These are phyloP conservation scores for Talaromyces funiculosus DNA, from an alignment of 2,329 filamentous ascomycete genomes.

Conservation along the genomic window DNA sequence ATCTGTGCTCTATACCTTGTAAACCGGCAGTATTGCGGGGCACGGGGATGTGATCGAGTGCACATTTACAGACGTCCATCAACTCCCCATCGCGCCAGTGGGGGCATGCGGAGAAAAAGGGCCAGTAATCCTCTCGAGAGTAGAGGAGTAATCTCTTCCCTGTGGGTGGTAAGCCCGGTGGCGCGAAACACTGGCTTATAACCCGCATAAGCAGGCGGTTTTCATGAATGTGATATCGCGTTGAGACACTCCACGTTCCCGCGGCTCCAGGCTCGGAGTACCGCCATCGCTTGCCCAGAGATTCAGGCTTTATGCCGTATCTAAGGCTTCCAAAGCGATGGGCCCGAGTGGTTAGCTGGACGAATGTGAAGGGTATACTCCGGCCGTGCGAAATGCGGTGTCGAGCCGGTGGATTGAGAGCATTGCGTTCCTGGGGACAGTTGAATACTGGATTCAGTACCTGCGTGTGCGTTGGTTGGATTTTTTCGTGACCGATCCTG, in stretches of 20 bases:
- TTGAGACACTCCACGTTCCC: constrained; percentile 48
- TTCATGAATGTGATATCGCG: constrained; percentile 50
- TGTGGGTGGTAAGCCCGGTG: constrained; percentile 47
- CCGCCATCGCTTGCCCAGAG: constrained; percentile 49
- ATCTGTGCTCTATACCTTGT: constrained; percentile 37
- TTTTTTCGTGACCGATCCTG: constrained; percentile 48
- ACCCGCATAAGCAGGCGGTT: constrained; percentile 55
- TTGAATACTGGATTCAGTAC: constrained; percentile 53
- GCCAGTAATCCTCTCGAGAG: constrained; percentile 55
- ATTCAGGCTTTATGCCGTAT: constrained; percentile 45
- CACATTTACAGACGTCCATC: constrained; percentile 57
- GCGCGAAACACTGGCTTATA: constrained; percentile 49
- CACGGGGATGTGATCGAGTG: constrained; percentile 52
- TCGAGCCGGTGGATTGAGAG: constrained; percentile 44
- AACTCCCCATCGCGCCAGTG: constrained; percentile 59
- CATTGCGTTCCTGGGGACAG: constrained; percentile 50
- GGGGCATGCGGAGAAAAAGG: constrained; percentile 57
- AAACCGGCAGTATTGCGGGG: constrained; percentile 36
- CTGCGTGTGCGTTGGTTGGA: constrained; percentile 44
- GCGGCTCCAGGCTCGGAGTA: not conserved
- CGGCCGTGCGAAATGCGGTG: constrained; percentile 51
- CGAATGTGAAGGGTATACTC: constrained; percentile 53
- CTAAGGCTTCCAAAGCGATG: constrained; percentile 38
- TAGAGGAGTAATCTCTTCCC: constrained; percentile 53
- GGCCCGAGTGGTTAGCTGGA: constrained; percentile 52